Percentiles rank a stretch among this genome's conserved stretches.
These are phyloP conservation scores for Neospermospora avenae DNA, from an alignment of 2,329 filamentous ascomycete genomes.

Conservation along the genomic window DNA sequence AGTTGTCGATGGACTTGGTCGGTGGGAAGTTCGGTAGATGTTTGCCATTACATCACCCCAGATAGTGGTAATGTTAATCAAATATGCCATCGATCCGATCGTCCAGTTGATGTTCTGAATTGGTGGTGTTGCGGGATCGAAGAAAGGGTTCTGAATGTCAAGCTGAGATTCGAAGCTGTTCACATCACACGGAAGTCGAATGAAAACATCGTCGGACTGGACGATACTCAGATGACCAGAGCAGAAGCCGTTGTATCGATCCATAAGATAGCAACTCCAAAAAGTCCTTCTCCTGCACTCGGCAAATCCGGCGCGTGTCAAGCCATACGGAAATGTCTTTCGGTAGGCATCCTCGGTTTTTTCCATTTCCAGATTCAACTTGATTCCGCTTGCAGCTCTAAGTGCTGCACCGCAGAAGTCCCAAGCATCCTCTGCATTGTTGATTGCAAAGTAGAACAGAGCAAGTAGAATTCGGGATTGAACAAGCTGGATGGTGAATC, in stretches of 20 bases:
- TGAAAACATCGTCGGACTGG: slow-evolving; percentile 61
- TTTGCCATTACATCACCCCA: slow-evolving; percentile 64
- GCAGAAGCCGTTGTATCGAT: slow-evolving; percentile 61
- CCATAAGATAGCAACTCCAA: slow-evolving; percentile 69
- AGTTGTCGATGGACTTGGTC: slow-evolving; percentile 16
- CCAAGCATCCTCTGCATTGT: slow-evolving; percentile 56
- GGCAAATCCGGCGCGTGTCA: slow-evolving; percentile 54
- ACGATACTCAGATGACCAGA: slow-evolving; percentile 53
- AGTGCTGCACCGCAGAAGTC: slow-evolving; percentile 63
- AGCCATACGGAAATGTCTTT: slow-evolving; percentile 51
- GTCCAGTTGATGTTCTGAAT: slow-evolving; percentile 38
- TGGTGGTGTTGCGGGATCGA: slow-evolving; percentile 48
- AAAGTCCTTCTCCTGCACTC: slow-evolving; percentile 70
- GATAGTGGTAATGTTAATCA: slow-evolving; percentile 60
- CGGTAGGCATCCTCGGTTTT: slow-evolving; percentile 41
- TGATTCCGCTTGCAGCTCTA: slow-evolving; percentile 55
- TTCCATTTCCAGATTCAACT: slow-evolving; percentile 61
- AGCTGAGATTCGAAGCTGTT: slow-evolving; percentile 59
- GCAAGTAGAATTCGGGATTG: slow-evolving; percentile 66
- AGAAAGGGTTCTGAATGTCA: slow-evolving; percentile 56
- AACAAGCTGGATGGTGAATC: slow-evolving; percentile 59
- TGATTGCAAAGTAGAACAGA: slow-evolving; percentile 61
- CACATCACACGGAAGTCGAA: slow-evolving; percentile 61
- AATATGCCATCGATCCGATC: slow-evolving; percentile 48
- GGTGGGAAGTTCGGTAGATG: slow-evolving; percentile 48